Conservation (phyloP, 345 rosid species). For the Gossypium australe region DNA sequence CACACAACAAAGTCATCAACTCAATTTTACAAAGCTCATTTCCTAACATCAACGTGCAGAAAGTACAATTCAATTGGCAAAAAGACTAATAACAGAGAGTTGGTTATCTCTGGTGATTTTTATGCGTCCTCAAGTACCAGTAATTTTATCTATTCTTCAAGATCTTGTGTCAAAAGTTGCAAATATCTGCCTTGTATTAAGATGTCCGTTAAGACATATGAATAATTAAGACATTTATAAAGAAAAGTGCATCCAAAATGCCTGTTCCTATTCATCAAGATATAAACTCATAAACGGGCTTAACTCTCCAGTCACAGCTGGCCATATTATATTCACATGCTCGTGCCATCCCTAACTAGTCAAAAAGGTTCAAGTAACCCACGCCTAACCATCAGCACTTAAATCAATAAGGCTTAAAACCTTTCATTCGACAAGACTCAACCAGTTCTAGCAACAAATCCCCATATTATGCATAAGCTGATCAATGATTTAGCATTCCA, state of each 20-base stretch:
- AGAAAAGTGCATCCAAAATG: background rate
- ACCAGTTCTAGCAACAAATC: background rate
- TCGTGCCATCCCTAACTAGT: background rate
- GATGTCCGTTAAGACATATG: background rate
- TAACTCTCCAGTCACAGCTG: background rate
- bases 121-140: background rate
- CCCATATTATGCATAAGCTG: background rate
- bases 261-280: background rate
- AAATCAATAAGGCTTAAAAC: background rate
- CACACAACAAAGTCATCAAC: constrained; percentile 5
- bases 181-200: background rate
- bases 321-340: background rate
- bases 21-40: background rate
- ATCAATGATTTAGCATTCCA: background rate
- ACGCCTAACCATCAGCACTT: background rate
- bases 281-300: background rate
- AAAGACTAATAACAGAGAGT: background rate
- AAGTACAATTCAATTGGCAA: background rate
- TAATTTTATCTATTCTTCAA: background rate
- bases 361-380: background rate
- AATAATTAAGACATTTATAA: background rate
- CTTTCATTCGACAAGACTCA: background rate
- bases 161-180: background rate
- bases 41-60: background rate
- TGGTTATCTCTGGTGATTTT: background rate